phyloP scores from a whole-genome alignment of 208 protist species.

The Trichomonas tenax region DNA sequence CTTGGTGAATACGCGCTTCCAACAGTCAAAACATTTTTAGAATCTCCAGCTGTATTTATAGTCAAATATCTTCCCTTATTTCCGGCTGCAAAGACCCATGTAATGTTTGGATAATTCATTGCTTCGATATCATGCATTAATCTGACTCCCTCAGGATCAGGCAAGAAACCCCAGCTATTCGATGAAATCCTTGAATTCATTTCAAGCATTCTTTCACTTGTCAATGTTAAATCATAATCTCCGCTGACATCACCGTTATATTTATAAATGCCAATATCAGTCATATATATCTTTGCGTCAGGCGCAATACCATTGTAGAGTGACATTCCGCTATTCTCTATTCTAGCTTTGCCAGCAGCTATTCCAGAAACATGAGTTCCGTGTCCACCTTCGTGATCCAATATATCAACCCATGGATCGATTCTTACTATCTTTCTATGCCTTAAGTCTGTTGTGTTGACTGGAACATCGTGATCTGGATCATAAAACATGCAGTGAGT shows the following conservation, averaged over 20 bases:
- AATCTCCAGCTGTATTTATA: neutral
- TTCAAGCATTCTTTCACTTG: neutral
- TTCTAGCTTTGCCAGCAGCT: neutral
- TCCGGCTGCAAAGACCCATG: neutral
- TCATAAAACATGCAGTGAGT: neutral
- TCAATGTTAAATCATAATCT: neutral
- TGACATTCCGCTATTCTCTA: neutral
- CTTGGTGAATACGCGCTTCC: neutral
- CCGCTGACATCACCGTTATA: neutral
- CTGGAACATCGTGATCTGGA: neutral
- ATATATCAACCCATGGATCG: neutral
- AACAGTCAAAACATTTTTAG: neutral
- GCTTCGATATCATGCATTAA: neutral
- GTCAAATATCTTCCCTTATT: neutral
- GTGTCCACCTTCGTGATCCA: neutral
- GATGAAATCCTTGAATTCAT: neutral
- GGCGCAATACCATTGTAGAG: neutral
- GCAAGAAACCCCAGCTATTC: neutral
- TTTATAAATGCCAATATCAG: neutral
- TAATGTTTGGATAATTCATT: too few relatives aligned
- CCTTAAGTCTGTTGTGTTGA: neutral
- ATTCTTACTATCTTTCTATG: slow-evolving; percentile 21
- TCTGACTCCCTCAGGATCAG: neutral
- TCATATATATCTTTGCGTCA: neutral
- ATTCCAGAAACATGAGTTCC: slow-evolving; percentile 27